Conservation (phyloP, 1,139 yeast species). For the Hyphopichia burtonii region DNA sequence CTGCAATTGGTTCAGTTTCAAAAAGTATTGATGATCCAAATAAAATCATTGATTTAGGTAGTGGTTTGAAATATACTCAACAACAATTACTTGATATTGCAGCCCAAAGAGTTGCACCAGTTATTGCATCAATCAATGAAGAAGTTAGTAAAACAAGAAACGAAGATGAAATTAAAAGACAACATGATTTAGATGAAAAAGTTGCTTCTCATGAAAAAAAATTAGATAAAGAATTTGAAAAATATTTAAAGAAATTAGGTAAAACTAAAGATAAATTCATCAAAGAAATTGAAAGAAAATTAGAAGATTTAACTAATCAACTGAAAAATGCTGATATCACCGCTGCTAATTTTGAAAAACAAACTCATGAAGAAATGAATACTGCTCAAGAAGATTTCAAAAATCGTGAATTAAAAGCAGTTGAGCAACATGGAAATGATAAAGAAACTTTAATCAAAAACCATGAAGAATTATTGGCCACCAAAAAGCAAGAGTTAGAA, state of each 20-base stretch:
- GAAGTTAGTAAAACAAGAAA: constrained; percentile 48
- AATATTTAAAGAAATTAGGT: constrained; percentile 38
- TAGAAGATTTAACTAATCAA: constrained; percentile 30
- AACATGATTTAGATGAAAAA: constrained; percentile 38
- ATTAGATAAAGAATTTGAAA: constrained; percentile 41
- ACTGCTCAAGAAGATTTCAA: constrained; percentile 46
- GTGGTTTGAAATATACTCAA: constrained; percentile 55
- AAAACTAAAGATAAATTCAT: constrained; percentile 40
- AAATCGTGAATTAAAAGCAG: constrained; percentile 48
- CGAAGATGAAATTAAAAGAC: constrained; percentile 47
- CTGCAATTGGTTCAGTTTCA: constrained; percentile 48
- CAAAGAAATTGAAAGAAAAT: constrained; percentile 37
- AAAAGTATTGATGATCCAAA: constrained; percentile 50
- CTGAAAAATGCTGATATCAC: constrained; percentile 30
- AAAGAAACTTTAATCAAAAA: constrained; percentile 44
- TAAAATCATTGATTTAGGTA: constrained; percentile 52
- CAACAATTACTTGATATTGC: constrained; percentile 58
- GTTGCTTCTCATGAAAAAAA: constrained; percentile 44
- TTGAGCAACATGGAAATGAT: constrained; percentile 45
- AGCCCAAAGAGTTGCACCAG: constrained; percentile 56
- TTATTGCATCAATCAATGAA: constrained; percentile 49
- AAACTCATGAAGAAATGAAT: constrained; percentile 42
- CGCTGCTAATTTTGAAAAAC: constrained; percentile 38
- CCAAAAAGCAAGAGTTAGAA: constrained; percentile 50
- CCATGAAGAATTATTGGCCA: constrained; percentile 47